Evolutionary conservation across 2,329 filamentous ascomycete species (phyloP), one percentile per base, ranked within the genome.

Genomic region (Fusarium oxysporum): DNA sequence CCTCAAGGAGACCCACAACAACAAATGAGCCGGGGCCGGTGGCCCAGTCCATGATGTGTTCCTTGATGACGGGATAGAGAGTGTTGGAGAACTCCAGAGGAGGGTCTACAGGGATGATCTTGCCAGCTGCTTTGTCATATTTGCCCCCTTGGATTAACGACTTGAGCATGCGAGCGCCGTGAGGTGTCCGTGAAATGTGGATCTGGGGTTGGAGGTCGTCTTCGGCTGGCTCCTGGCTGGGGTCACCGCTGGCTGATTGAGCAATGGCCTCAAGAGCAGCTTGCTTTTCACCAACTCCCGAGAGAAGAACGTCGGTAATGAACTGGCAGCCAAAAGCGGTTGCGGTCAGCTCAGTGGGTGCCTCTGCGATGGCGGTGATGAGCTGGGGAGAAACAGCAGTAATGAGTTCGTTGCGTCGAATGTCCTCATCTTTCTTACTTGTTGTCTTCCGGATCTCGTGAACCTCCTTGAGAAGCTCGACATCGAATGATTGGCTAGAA

Each of bases 261-360:
- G 92, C 90, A 62, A 93, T 82, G 17, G 95, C 93, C 55, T 89
- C 81, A 50, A 97, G 85, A 4, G 95, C 95, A 35, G 87, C 85
- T n/a, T 86, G 84, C 84, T 96, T 96, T 80, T 97, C 92, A 32
- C 92, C 93, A 28, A 89, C 86, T 23, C 91, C 90, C 30, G 90
- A 91, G 51, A 98, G 89, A 4, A 99, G 86, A 21, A 95, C 91
- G 78, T 98, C 94, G 0, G 91, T 88, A 57, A 98, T 88, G 79
- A 97, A 92, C 76, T 97, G 95, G 81, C 93, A 94, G 17, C 96
- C 96, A 75, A 96, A 96, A 23, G 91, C 92, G 14, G 92, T 93
- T 30, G 90, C 85, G 4, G 93, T 88, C 25, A 99, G 87, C 41
- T 92, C 89, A 6, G 86, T 83, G 3, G 95, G 89, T 30, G 91